Conservation (phyloP, 768 basidiomycete genomes). For the Leccinum ochraceum region DNA sequence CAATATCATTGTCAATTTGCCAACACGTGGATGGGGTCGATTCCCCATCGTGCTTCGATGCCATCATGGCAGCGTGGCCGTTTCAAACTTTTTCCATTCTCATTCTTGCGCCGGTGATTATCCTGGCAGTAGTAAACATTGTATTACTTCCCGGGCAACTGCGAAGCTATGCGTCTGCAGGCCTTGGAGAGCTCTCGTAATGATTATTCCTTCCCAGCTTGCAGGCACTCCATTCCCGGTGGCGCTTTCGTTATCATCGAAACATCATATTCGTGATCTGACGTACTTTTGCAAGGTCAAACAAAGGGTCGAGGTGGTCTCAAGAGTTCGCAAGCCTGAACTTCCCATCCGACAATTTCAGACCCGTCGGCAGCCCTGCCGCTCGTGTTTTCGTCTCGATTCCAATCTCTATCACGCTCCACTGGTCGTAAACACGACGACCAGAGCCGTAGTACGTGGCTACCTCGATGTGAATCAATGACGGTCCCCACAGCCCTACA, state of each 20-base stretch:
- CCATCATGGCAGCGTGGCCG: background rate
- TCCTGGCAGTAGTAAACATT: background rate
- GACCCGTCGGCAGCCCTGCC: background rate
- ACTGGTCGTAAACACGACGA: slow-evolving; percentile 7
- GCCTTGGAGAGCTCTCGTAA: background rate
- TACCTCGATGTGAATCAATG: slow-evolving; percentile 11
- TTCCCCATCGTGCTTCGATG: background rate
- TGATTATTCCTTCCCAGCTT: background rate
- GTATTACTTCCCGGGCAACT: background rate
- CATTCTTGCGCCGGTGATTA: slow-evolving; percentile 1
- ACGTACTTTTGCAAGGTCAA: background rate
- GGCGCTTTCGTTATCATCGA: background rate
- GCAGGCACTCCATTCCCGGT: background rate
- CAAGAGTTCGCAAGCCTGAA: slow-evolving; percentile 3
- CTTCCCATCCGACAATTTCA: background rate
- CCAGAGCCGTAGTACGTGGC: background rate
- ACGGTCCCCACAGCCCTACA: slow-evolving; percentile 15
- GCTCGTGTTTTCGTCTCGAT: slow-evolving; percentile 1
- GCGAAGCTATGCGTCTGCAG: background rate
- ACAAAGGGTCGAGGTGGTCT: background rate
- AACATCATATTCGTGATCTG: background rate
- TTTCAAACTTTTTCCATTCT: slow-evolving; percentile 1
- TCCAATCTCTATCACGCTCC: background rate
- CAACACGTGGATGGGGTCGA: background rate
- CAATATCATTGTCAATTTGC: background rate